Evolutionary conservation across 495 filamentous ascomycete genomes (phyloP), one percentile per base, ranked within the genome.

Genomic region (Lepidopterella palustris): DNA sequence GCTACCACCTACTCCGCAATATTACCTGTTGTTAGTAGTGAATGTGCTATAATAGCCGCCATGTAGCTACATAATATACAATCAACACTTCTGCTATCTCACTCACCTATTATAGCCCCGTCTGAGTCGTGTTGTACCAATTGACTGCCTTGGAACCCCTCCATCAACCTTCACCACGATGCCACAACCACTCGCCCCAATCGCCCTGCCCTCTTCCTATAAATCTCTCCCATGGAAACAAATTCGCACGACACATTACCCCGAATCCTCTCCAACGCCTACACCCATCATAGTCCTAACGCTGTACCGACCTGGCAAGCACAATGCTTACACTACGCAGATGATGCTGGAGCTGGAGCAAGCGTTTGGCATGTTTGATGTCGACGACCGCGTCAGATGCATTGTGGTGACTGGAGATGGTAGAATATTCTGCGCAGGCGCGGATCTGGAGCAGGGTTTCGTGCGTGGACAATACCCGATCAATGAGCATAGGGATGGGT

Each of bases 381-480:
- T 77, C 57, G 72, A 79, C 59, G 72, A 67, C 60, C 68, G 45
- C 40, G 82, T 86, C 26, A 82, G 80, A 57, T 78, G 75, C 10
- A 70, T 85, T 31, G 77, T 85, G 5, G 61, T 87, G 11, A 84
- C 84, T 0, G 82, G 83, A 35, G 66, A 73, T n/a, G 82, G 82
- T 21, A 74, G 73, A 56, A 81, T 80, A 27, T 87, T 85, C 71
- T 86, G 83, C 64, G 82, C 82, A 8, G 83, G 84, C n/a, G 82
- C 82, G 25, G 84, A 87, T 70, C 68, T 86, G n/a, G 77, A 82
- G n/a, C 72, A 72, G 31, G 80, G 77, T 4, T 78, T 82, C 62
- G 49, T 60, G 13, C 64, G 71, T 29, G 71, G 71, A 1, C 28
- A 63, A 11, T 71, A 73, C 53, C 56, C 25, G 25, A 57, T 62